Base-by-base conservation (phyloP, 2,329 filamentous ascomycete genomes). In the Xylaria digitata region DNA sequence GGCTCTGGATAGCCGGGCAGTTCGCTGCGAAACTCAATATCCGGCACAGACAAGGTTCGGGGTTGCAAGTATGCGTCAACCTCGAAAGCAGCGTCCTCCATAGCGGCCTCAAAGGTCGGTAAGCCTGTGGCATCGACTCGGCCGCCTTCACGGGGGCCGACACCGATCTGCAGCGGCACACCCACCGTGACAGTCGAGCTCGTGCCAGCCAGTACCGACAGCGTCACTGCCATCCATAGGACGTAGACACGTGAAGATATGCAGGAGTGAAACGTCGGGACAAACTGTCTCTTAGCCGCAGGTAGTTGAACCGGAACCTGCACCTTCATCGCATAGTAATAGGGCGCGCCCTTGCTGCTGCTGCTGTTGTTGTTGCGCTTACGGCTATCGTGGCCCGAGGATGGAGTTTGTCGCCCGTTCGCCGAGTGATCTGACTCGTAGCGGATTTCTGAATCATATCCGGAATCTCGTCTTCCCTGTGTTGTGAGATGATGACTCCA, bases 191-290 rank as follows among this genome's bases (percentile, higher is more conserved):
- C 70, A 57, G 77, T 80, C 3, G 79, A 82, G 72, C 79, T 82
- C 62, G 79, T 76, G 7, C 82, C 78, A 17, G 40, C 42, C 26
- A 55, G 23, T 43, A 55, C 34, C 6, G 71, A 67, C 9, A 82
- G 58, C 6, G 78, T 79, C 6, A 88, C 72, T 15, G 78, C 77
- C 48, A 85, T 71, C 70, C 83, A 81, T 34, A 88, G 73, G 4
- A 83, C 80, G 75, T 89, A 89, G n/a, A 82, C 82, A 30, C 86
- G 83, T 7, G 84, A 85, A 43, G 82, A 78, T 74, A 88, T 83
- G 78, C 86, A 89, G 8, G 83, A 85, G 78, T 88, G 85, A 73
- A 88, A 89, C 5, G 84, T 85, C 0, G 86, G 86, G 23, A 88
- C 68, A 70, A 87, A 86, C 8, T 82, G 79, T 74, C 83, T 85